Conservation (phyloP, 176 grass and related monocot genomes). For the Musa acuminata region DNA sequence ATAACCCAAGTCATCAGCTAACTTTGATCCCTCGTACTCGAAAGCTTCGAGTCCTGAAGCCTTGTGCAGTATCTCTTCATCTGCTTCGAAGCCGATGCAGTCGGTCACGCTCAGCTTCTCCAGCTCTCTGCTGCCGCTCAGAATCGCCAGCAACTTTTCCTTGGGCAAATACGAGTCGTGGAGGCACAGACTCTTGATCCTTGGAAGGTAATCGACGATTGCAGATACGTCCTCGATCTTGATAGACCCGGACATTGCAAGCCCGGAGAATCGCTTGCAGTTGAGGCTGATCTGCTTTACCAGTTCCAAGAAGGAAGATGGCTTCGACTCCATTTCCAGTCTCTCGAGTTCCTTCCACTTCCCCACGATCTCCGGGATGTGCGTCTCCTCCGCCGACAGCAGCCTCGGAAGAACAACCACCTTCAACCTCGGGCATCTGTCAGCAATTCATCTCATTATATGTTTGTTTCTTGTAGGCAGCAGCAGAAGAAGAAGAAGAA, state of each 20-base stretch:
- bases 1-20: background rate
- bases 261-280: background rate
- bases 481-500: background rate
- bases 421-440: slow-evolving; percentile 3
- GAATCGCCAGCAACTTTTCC: background rate
- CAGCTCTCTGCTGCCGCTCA: slow-evolving; percentile 3
- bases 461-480: background rate
- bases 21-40: background rate
- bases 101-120: background rate
- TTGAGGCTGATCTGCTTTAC: background rate
- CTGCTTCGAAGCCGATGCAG: slow-evolving; percentile 1
- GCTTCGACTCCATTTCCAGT: background rate
- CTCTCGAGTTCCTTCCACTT: background rate
- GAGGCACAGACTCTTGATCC: background rate
- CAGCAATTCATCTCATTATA: background rate
- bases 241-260: background rate
- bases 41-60: background rate
- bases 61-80: background rate
- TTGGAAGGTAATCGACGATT: background rate
- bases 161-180: background rate
- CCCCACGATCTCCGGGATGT: background rate
- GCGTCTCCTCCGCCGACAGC: background rate
- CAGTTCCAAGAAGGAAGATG: background rate
- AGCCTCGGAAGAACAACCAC: background rate
- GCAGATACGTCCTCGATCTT: background rate